Evolutionary conservation across 257 asterid species (phyloP), one percentile per base, ranked within the genome.

Genomic region (Solanum chiquidenum): DNA sequence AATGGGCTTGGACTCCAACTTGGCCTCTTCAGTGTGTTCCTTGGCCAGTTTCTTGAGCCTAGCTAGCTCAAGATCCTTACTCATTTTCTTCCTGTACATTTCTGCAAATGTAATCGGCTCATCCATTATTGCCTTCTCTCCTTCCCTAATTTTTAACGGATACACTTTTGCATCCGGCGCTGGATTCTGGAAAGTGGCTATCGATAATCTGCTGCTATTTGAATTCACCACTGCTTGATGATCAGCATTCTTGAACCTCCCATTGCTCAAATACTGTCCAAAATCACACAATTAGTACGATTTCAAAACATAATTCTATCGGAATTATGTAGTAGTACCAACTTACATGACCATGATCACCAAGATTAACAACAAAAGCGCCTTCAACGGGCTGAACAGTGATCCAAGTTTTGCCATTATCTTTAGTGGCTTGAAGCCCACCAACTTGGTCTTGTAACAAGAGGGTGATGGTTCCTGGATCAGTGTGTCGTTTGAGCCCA

Each of bases 201-300:
- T 89, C 2, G 99, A 96, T 75, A 96, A 23, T 86, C 99, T 90
- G 90, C 95, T 94, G 86, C 73, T 21, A 77, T 91, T 91, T 0
- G 98, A 94, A 93, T 97, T 97, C 88, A 97, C 99, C 3, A 92
- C 99, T 1, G 94, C 99, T 86, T 93, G 99, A 68, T 97, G 99
- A 76, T 97, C 99, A 2, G 99, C 99, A 14, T 94, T 95, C 94
- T 94, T 96, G 92, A 97, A 97, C 92, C 99, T 91, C 88, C 99
- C 99, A 34, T 97, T 95, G 91, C 99, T 97, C 55, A 97, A 83
- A 52, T 89, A 97, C 99, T 96, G 88, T 71, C 52, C 46, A 72
- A 27, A 79, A 42, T 25, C 64, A 27, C 64, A 79, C 44, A 44
- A 42, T 46, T 71, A 9, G 18, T 40, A 64, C 40, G 9, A 85